Base-by-base conservation (phyloP, 2,329 filamentous ascomycete species). In the Exophiala bonariae region DNA sequence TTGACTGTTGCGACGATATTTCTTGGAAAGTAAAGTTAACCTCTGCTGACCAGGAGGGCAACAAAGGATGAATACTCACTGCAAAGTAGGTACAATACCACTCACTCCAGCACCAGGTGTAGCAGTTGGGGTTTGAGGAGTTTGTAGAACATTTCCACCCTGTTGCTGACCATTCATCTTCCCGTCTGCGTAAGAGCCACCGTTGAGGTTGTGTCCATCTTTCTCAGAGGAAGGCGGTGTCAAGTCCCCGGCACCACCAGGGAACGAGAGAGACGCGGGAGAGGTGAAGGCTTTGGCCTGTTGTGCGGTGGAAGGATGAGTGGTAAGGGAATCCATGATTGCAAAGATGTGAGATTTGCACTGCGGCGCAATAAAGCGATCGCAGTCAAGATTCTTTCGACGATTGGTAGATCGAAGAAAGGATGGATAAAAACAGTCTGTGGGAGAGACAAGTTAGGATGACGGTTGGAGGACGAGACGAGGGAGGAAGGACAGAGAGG, bases 1-100 rank as follows among this genome's bases (percentile, higher is more conserved):
- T 97, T 97, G 77, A 97, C 93, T 61, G 93, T 99, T 60, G 93
- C 92, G 72, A 97, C 92, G 75, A 97, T 96, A 77, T 97, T 96
- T 85, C 89, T 95, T 89, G 39, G 60, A 57, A 54, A 54, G 50
- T 54, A 58, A 68, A 65, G 68, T 75, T 76, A 75, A 77, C 74
- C 71, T 70, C 65, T 72, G 70, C 67, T 69, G 61, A 61, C 61
- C 65, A 66, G 43, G 66, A 67, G 64, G 67, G 66, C 65, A 66
- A 63, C 60, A 61, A 63, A 57, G 67, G 70, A 70, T 68, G 84
- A 38, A 44, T 86, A 93, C 90, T 89, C 89, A 95, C 90, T 96
- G 89, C 81, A 96, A 80, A 61, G 89, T 95, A 62, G 90, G 90
- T 65, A 91, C 89, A 67, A 96, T 87, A 64, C 90, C 90, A 75